A percentile compares a stretch with the other conserved stretches of the same genome.
phyloP scores from a whole-genome alignment of 805 yeast species.

The Yarrowia divulgata region DNA sequence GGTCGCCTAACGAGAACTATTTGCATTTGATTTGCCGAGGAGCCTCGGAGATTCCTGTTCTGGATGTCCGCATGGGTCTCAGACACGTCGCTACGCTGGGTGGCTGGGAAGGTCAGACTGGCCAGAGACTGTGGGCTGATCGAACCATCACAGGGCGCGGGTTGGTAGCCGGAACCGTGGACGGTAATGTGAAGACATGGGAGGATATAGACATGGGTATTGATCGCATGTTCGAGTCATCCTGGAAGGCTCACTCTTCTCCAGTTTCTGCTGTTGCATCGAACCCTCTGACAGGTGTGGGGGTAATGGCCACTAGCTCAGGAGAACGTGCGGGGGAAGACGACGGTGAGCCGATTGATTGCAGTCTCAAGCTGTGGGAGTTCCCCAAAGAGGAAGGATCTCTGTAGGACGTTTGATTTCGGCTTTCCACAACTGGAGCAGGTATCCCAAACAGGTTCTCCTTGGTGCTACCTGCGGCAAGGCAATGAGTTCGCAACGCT shows the following conservation, averaged over 20 bases:
- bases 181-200: slow-evolving; percentile 40
- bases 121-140: slow-evolving; percentile 43
- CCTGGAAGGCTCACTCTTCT: slow-evolving; percentile 41
- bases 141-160: slow-evolving; percentile 40
- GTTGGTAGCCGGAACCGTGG: slow-evolving; percentile 39
- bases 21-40: slow-evolving; percentile 42
- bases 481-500: too few species aligned
- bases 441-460: not conserved
- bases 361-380: slow-evolving; percentile 42
- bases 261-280: slow-evolving; percentile 40
- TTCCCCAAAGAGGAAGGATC: slow-evolving; percentile 1
- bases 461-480: too few species aligned
- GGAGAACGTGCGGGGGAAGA: slow-evolving; percentile 36
- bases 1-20: slow-evolving; percentile 43
- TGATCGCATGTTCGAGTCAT: slow-evolving; percentile 5
- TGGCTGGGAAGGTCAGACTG: slow-evolving; percentile 43
- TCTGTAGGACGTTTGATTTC: not conserved
- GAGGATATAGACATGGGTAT: slow-evolving; percentile 38
- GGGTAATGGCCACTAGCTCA: slow-evolving; percentile 41
- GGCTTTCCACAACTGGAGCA: not conserved
- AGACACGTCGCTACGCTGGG: slow-evolving; percentile 40
- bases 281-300: slow-evolving; percentile 42
- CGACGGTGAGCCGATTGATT: slow-evolving; percentile 34
- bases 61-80: slow-evolving; percentile 44
- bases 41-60: slow-evolving; percentile 41